phyloP scores from a whole-genome alignment of 2,329 filamentous ascomycete genomes.

The Cercospora zeae-maydis region DNA sequence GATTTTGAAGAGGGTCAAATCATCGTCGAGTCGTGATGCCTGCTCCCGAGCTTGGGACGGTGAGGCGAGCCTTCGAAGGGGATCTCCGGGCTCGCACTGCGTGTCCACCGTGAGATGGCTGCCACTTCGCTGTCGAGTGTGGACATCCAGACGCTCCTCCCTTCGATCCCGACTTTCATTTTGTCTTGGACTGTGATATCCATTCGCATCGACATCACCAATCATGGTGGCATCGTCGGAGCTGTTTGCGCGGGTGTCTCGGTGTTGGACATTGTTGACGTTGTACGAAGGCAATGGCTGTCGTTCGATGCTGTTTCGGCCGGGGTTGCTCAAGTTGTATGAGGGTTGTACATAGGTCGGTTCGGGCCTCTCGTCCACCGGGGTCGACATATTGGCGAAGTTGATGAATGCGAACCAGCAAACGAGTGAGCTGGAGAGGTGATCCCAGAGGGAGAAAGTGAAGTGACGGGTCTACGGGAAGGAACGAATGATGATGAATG shows the following conservation, averaged over 20 bases:
- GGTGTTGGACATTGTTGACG: slow-evolving; percentile 27
- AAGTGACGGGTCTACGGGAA: background rate
- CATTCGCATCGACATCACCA: slow-evolving; percentile 28
- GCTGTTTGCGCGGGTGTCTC: slow-evolving; percentile 19
- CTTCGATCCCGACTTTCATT: slow-evolving; percentile 9
- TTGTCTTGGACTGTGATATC: slow-evolving; percentile 10
- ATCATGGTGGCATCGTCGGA: slow-evolving; percentile 39
- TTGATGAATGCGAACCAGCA: slow-evolving; percentile 8
- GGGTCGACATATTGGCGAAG: slow-evolving; percentile 33
- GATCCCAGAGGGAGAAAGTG: background rate
- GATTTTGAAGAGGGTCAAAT: slow-evolving; percentile 61
- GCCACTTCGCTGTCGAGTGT: slow-evolving; percentile 22
- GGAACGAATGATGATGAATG: background rate
- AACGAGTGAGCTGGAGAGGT: slow-evolving; percentile 14
- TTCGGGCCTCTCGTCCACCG: slow-evolving; percentile 35
- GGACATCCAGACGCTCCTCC: slow-evolving; percentile 14
- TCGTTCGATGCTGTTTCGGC: slow-evolving; percentile 17
- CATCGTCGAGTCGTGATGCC: slow-evolving; percentile 60
- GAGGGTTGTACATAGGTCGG: slow-evolving; percentile 34
- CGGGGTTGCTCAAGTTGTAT: slow-evolving; percentile 24
- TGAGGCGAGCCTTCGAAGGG: slow-evolving; percentile 40
- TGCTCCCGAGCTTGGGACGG: slow-evolving; percentile 58
- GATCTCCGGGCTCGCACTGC: slow-evolving; percentile 34
- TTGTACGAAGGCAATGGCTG: slow-evolving; percentile 34
- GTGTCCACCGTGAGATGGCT: slow-evolving; percentile 48